phyloP scores from a whole-genome alignment of 2,329 filamentous ascomycete species.

The Botrytis fabae region DNA sequence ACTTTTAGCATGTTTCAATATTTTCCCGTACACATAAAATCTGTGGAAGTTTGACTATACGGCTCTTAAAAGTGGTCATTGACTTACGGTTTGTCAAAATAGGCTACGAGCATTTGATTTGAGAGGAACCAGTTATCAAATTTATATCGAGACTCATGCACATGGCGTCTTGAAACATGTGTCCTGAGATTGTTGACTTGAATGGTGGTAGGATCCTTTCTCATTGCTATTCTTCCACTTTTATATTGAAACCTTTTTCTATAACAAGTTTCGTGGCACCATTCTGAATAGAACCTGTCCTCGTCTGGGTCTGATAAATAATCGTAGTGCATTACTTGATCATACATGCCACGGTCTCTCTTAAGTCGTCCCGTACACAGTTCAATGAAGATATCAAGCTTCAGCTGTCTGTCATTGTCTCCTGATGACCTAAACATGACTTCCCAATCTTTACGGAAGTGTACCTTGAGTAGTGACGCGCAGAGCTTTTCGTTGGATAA shows the following conservation, averaged over 20 bases:
- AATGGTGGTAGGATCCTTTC: background rate
- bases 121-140: background rate
- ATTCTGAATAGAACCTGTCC: background rate
- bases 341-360: conserved; percentile 5
- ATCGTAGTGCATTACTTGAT: background rate
- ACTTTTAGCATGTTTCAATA: background rate
- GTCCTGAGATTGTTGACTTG: conserved; percentile 10
- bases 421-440: background rate
- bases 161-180: background rate
- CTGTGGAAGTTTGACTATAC: background rate
- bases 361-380: background rate
- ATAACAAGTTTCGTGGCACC: background rate
- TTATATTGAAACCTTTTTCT: background rate
- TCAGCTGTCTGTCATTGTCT: background rate
- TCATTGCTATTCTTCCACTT: conserved; percentile 10
- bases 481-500: conserved; percentile 30
- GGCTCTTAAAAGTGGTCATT: background rate
- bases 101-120: conserved; percentile 13
- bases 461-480: conserved; percentile 25
- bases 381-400: background rate
- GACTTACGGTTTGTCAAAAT: conserved; percentile 13
- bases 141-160: conserved; percentile 6
- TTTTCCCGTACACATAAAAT: background rate
- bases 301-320: background rate
- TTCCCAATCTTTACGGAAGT: conserved; percentile 28